A percentile compares a stretch with the other conserved stretches of the same genome.
Conservation (phyloP, 139 green algal genomes). For the Volvox reticuliferus region DNA sequence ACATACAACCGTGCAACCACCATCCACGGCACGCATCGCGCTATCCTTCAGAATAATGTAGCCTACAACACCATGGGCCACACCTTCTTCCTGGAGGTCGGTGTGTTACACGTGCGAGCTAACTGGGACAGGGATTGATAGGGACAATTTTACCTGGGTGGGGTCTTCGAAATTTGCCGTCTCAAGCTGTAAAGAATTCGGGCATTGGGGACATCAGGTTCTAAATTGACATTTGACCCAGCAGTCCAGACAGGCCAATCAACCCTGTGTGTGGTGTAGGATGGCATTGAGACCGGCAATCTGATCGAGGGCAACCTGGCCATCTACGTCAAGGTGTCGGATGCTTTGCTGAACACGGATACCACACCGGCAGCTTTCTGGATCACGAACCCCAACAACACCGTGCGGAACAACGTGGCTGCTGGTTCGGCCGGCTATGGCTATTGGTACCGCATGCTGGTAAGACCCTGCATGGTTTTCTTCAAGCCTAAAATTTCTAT, state of each 20-base stretch:
- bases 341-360: slow-evolving; percentile 79
- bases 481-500: too few species aligned
- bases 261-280: not conserved
- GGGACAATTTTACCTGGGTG: too few species aligned
- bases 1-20: slow-evolving; percentile 78
- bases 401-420: slow-evolving; percentile 46
- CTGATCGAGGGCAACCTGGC: slow-evolving; percentile 75
- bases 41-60: slow-evolving; percentile 64
- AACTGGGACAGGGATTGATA: too few species aligned
- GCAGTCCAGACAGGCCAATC: too few species aligned
- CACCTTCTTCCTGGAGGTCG: slow-evolving; percentile 68
- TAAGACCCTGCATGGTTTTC: too few species aligned
- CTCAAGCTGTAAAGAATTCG: too few species aligned
- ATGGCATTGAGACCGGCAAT: slow-evolving; percentile 57
- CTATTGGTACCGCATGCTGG: slow-evolving; percentile 65
- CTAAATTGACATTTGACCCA: too few species aligned
- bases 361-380: slow-evolving; percentile 84
- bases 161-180: too few species aligned
- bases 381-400: slow-evolving; percentile 89
- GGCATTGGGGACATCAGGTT: too few species aligned
- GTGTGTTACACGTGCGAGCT: not conserved
- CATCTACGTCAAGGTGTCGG: slow-evolving; percentile 66
- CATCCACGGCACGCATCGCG: slow-evolving; percentile 70
- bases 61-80: slow-evolving; percentile 80
- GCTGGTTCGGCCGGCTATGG: slow-evolving; percentile 57